Evolutionary conservation across 805 yeast species (phyloP), one percentile per base, ranked within the genome.

Genomic region (Teunomyces atbi): DNA sequence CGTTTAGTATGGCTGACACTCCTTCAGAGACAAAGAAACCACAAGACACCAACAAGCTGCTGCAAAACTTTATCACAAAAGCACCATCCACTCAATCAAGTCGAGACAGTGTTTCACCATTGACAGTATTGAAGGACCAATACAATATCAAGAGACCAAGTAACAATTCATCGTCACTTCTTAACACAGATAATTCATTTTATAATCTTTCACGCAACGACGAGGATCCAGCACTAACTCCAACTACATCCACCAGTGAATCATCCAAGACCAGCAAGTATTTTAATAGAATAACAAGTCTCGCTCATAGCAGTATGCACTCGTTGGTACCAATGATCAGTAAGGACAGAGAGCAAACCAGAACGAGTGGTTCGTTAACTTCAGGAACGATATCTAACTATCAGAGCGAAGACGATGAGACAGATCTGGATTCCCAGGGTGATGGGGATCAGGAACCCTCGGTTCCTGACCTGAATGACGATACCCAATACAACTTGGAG

Each of bases 61-160:
- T 28, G 13, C 28, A 19, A n/a, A 19, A 13, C 5, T 19, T 36
- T 15, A 13, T 36, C 20, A 13, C 16, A 6, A 36, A 21, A 6
- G 16, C 18, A 13, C 33, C 6, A n/a, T 7, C 23, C 13, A 36
- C 28, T 8, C 26, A 21, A 6, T 20, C 39, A 3, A 21, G 39
- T 21, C n/a, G 27, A 6, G 32, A 39, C 35, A 58, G 63, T 37
- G 36, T 60, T 2, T 62, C 67, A 2, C 68, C 69, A 1, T 52
- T 64, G 36, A 61, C 67, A 0, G 62, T 62, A 8, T 46, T 64
- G 15, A 47, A 55, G 35, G 68, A 65, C 37, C 55, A 58, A 37
- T 64, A 63, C 44, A 52, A 64, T 43, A 62, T 60, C 15, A 55
- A 40, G 42, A 36, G 60, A 16, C 66, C 66, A 1, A 43, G 36